These are phyloP conservation scores for Rostrohypoxylon terebratum DNA, from an alignment of 495 filamentous ascomycete species.

Conservation along the genomic window DNA sequence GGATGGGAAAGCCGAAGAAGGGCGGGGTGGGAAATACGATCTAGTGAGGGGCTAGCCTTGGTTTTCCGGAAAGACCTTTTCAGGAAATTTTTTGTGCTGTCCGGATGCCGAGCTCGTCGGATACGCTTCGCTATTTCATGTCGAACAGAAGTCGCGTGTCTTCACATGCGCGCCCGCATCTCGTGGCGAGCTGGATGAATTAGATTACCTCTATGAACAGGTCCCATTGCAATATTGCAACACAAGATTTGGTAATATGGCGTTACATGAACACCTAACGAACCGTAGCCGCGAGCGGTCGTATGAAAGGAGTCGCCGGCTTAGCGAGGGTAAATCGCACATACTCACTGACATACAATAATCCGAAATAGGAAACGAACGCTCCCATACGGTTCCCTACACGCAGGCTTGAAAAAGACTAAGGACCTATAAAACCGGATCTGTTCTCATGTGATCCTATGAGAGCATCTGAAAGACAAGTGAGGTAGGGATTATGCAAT, in stretches of 20 bases:
- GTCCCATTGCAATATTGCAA: conserved; percentile 14
- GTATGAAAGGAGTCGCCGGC: conserved; percentile 23
- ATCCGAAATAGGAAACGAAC: conserved; percentile 12
- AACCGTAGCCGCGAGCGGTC: conserved; percentile 12
- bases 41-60: conserved; percentile 34
- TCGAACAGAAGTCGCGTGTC: conserved; percentile 28
- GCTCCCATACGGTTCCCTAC: conserved; percentile 7
- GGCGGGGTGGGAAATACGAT: conserved; percentile 21
- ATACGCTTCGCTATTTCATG: neutral
- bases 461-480: neutral
- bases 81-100: conserved; percentile 23
- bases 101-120: neutral
- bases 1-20: conserved; percentile 41
- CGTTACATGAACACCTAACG: conserved; percentile 26
- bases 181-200: conserved; percentile 12
- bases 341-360: conserved; percentile 24
- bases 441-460: conserved; percentile 17
- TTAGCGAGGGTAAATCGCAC: conserved; percentile 29
- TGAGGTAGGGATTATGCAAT: conserved; percentile 29
- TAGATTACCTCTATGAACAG: conserved; percentile 14
- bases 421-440: conserved; percentile 27
- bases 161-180: conserved; percentile 28
- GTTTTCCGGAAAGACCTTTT: conserved; percentile 31
- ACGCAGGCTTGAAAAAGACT: conserved; percentile 14
- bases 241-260: conserved; percentile 20